These are phyloP conservation scores for Jacaranda copaia DNA, from an alignment of 257 asterid genomes.

Conservation along the genomic window DNA sequence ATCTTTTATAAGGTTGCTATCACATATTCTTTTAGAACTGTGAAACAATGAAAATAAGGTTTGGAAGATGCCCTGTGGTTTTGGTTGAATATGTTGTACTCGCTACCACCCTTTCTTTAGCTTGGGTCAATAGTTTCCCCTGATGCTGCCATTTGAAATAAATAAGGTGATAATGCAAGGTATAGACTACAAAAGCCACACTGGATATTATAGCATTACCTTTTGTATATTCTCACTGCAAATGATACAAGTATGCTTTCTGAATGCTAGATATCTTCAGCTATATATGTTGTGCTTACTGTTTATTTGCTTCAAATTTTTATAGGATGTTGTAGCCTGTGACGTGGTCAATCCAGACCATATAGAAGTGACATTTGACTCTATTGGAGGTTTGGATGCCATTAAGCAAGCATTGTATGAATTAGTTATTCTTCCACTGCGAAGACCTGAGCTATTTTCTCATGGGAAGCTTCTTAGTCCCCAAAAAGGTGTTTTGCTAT, in stretches of 20 bases:
- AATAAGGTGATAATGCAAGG: neutral
- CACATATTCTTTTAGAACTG: too few relatives aligned
- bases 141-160: slow-evolving; percentile 1
- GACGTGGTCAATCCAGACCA: slow-evolving; percentile 91
- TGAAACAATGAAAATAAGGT: too few relatives aligned
- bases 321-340: slow-evolving; percentile 88
- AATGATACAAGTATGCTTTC: slow-evolving; percentile 10
- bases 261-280: neutral
- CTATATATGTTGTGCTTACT: slow-evolving; percentile 16
- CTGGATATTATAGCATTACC: neutral
- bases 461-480: slow-evolving; percentile 94
- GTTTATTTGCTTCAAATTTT: slow-evolving; percentile 11
- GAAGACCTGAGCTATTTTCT: slow-evolving; percentile 85
- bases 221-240: neutral
- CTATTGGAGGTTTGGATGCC: slow-evolving; percentile 87
- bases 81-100: too few relatives aligned
- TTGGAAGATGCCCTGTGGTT: too few relatives aligned
- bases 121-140: neutral
- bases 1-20: too few relatives aligned
- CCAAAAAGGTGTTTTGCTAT: slow-evolving; percentile 88
- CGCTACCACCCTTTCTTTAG: too few relatives aligned
- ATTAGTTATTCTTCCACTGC: slow-evolving; percentile 85
- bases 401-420: slow-evolving; percentile 78
- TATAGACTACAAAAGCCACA: neutral
- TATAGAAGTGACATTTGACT: slow-evolving; percentile 75